Conservation (phyloP, 352 stramenopile species). For the Phytophthora fragariae region DNA sequence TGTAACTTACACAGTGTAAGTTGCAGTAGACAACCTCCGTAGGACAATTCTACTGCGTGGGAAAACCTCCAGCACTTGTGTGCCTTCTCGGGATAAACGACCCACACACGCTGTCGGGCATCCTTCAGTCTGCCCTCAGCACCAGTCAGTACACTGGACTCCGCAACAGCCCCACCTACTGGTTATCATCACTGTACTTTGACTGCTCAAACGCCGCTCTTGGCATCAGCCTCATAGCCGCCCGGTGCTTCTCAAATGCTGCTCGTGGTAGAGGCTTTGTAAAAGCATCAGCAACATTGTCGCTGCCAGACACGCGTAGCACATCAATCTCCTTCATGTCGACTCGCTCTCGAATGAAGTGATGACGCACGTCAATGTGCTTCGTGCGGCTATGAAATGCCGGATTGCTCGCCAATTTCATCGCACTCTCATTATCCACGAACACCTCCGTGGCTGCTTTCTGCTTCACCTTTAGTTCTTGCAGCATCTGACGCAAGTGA, state of each 20-base stretch:
- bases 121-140: not conserved
- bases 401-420: constrained; percentile 33
- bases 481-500: constrained; percentile 25
- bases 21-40: constrained; percentile 2
- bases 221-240: constrained; percentile 2
- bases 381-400: constrained; percentile 27
- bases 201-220: not conserved
- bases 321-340: constrained; percentile 25
- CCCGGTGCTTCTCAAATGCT: constrained; percentile 29
- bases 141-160: not conserved
- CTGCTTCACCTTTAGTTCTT: constrained; percentile 21
- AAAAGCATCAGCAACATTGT: constrained; percentile 36
- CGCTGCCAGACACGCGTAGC: constrained; percentile 14
- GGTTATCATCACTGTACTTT: not conserved
- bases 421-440: constrained; percentile 28
- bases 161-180: not conserved
- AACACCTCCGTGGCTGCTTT: constrained; percentile 13
- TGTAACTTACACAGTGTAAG: no score
- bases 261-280: constrained; percentile 27
- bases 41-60: constrained; percentile 1
- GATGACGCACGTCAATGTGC: constrained; percentile 28
- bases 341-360: constrained; percentile 24
- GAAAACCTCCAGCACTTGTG: not conserved
- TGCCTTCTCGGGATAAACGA: not conserved
- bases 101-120: not conserved